A percentile compares a stretch with the other conserved stretches of the same genome.
These are phyloP conservation scores for Colletotrichum godetiae DNA, from an alignment of 2,329 filamentous ascomycete species.

Conservation along the genomic window DNA sequence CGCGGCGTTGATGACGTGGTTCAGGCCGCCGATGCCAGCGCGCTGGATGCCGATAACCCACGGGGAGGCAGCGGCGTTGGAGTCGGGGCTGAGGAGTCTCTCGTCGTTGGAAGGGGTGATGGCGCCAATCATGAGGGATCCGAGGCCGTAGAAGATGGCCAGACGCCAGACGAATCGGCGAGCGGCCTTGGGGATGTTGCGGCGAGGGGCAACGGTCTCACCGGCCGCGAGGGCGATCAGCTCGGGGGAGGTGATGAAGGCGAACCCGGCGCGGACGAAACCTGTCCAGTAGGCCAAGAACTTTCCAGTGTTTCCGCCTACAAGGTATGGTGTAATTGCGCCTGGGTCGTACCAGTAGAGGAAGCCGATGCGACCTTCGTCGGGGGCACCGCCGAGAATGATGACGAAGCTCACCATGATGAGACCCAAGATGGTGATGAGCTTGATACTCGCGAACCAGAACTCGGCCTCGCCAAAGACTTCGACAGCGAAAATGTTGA, in stretches of 20 bases:
- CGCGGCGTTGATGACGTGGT: constrained; percentile 75
- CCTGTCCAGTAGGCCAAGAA: constrained; percentile 71
- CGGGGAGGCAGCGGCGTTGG: constrained; percentile 70
- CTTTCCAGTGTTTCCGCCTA: constrained; percentile 57
- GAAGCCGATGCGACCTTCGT: constrained; percentile 56
- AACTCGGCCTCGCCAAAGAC: constrained; percentile 73
- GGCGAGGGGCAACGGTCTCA: constrained; percentile 72
- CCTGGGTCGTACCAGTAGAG: constrained; percentile 51
- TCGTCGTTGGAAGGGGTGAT: constrained; percentile 74
- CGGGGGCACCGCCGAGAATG: constrained; percentile 66
- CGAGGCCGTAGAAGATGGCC: constrained; percentile 72
- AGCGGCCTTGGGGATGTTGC: constrained; percentile 75
- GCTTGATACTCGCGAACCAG: constrained; percentile 70
- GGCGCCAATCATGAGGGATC: constrained; percentile 70
- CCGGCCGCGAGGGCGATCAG: constrained; percentile 72
- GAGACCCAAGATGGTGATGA: constrained; percentile 68
- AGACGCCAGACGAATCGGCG: constrained; percentile 71
- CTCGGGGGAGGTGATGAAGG: constrained; percentile 72
- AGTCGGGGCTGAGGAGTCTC: constrained; percentile 67
- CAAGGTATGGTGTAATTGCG: constrained; percentile 61
- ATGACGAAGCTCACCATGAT: constrained; percentile 67
- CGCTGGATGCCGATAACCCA: constrained; percentile 77
- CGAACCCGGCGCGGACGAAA: constrained; percentile 68
- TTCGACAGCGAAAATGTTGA: constrained; percentile 68
- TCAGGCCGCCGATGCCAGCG: constrained; percentile 71